A percentile compares a stretch with the other conserved stretches of the same genome.
Evolutionary conservation across 2,329 filamentous ascomycete species (phyloP).

Genomic region (Botrytis fragariae): DNA sequence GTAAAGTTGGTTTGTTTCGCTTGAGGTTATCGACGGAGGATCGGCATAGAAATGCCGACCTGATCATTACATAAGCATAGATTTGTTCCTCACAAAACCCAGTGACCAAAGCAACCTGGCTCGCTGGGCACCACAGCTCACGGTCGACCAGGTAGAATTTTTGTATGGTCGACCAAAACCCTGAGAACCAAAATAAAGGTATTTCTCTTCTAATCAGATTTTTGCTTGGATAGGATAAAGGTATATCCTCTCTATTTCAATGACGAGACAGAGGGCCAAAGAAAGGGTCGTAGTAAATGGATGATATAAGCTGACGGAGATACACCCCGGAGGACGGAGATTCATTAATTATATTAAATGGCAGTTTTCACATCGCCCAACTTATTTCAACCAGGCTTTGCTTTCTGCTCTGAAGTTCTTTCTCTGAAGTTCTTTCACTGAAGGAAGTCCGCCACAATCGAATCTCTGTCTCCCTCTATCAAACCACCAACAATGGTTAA

Average conservation of each 20-base stretch:
- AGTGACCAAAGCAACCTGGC: not conserved
- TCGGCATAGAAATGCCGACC: not conserved
- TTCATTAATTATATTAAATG: not conserved
- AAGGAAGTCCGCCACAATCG: not conserved
- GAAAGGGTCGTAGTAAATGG: constrained; percentile 27
- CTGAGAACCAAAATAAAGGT: too few relatives aligned
- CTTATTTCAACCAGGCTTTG: accelerated
- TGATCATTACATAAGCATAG: not conserved
- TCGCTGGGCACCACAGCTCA: not conserved
- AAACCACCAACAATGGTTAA: not conserved
- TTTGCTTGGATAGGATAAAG: not conserved
- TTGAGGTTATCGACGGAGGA: not conserved
- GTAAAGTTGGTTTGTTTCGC: not conserved
- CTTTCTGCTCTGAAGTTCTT: not conserved
- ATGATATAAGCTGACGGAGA: not conserved
- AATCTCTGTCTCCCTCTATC: not conserved
- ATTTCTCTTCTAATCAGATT: not conserved
- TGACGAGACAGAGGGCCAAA: not conserved
- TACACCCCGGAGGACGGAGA: not conserved
- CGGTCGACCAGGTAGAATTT: not conserved
- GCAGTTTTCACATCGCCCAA: not conserved
- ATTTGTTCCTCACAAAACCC: not conserved
- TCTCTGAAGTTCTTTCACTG: not conserved
- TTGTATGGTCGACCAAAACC: not conserved
- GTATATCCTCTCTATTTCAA: not conserved